Conservation (phyloP, 2,329 filamentous ascomycete species). For the Aspergillus neotritici region DNA sequence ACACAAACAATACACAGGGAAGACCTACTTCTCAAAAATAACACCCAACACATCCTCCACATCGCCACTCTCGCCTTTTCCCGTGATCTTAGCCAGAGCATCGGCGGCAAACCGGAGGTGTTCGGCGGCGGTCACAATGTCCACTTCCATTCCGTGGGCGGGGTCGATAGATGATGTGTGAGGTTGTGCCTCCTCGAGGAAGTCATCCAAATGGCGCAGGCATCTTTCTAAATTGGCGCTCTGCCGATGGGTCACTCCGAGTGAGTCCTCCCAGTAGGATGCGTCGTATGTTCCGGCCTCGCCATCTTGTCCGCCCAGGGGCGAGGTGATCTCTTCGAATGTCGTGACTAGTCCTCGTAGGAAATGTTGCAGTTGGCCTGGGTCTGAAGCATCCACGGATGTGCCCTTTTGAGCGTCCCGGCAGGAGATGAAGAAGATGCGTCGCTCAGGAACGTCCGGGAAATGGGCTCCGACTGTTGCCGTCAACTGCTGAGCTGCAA, state of each 20-base stretch:
- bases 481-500: conserved; percentile 17
- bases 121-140: conserved; percentile 87
- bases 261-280: conserved; percentile 69
- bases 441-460: conserved; percentile 40
- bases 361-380: conserved; percentile 64
- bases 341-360: conserved; percentile 60
- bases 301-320: conserved; percentile 29
- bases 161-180: conserved; percentile 12
- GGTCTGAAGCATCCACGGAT: conserved; percentile 37
- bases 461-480: conserved; percentile 41
- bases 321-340: conserved; percentile 52
- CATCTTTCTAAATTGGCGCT: conserved; percentile 72
- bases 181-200: conserved; percentile 60
- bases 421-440: conserved; percentile 67
- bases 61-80: conserved; percentile 75
- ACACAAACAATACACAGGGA: conserved; percentile 5
- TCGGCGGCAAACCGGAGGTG: conserved; percentile 75
- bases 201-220: conserved; percentile 64
- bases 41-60: conserved; percentile 94
- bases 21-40: conserved; percentile 88
- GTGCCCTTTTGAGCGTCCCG: conserved; percentile 45
- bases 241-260: conserved; percentile 88
- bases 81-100: conserved; percentile 79
- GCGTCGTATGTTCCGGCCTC: conserved; percentile 48
- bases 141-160: conserved; percentile 43